These are phyloP conservation scores for Mortierella sp. DNA, from an alignment of 371 early-diverging fungal genomes.

Conservation along the genomic window DNA sequence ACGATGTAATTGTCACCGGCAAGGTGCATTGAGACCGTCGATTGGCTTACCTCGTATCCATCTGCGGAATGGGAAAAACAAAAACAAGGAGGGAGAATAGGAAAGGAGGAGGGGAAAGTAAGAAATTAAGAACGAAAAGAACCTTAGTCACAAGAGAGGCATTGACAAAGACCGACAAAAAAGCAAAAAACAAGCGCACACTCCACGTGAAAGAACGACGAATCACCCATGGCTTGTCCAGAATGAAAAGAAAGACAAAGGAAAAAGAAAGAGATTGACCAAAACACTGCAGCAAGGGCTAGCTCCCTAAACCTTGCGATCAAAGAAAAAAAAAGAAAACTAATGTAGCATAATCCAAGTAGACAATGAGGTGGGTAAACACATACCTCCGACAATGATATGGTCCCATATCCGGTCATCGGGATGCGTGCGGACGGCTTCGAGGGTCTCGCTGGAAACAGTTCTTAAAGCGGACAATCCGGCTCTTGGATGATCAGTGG, in stretches of 20 bases:
- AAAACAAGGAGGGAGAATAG: neutral
- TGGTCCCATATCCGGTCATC: conserved; percentile 53
- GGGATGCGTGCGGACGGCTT: conserved; percentile 12
- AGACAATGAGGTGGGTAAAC: neutral
- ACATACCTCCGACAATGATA: conserved; percentile 49
- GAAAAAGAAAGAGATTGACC: neutral
- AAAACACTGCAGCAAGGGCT: conserved; percentile 5
- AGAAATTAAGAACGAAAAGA: neutral
- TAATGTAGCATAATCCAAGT: too few relatives aligned
- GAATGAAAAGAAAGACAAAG: neutral
- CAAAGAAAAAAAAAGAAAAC: neutral
- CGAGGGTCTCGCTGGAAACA: conserved; percentile 25
- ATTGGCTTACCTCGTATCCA: conserved; percentile 37
- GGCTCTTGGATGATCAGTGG: neutral
- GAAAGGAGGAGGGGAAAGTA: neutral
- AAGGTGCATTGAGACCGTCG: neutral
- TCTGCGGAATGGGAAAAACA: conserved; percentile 18
- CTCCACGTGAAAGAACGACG: conserved; percentile 23
- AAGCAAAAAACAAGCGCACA: neutral
- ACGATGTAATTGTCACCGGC: neutral
- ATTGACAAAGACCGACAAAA: neutral
- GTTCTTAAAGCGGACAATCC: conserved; percentile 17
- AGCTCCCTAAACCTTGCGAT: neutral
- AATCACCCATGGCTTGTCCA: neutral
- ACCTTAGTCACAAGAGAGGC: neutral